phyloP scores from a whole-genome alignment of 345 rosid genomes.

The Trapa bicornis region DNA sequence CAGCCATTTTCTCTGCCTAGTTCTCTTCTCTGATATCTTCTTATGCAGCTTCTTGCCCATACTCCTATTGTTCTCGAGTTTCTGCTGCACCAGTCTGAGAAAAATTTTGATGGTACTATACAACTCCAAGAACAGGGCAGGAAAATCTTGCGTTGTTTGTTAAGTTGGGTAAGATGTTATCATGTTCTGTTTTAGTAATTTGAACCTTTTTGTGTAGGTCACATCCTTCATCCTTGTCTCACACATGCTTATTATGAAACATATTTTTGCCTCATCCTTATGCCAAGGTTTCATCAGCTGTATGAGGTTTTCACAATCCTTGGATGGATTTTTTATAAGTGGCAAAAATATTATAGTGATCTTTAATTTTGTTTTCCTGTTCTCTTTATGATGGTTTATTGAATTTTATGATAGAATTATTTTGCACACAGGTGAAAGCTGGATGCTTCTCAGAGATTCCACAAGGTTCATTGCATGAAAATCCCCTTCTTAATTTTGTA shows the following conservation, averaged over 20 bases:
- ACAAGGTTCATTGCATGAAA: conserved; percentile 50
- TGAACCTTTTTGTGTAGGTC: not conserved
- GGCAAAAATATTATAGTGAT: not conserved
- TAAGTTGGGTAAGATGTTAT: conserved; percentile 81
- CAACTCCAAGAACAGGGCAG: conserved; percentile 54
- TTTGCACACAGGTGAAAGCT: conserved; percentile 58
- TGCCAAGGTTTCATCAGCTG: not conserved
- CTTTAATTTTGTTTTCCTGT: not conserved
- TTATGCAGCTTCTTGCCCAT: conserved; percentile 62
- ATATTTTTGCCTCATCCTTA: not conserved
- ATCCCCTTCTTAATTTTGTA: conserved; percentile 75
- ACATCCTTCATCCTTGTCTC: not conserved
- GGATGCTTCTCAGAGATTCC: conserved; percentile 94
- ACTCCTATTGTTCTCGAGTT: conserved; percentile 79
- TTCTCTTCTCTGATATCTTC: not conserved
- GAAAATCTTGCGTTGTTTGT: conserved; percentile 76
- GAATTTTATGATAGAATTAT: conserved; percentile 9
- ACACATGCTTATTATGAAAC: not conserved
- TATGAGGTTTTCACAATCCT: not conserved
- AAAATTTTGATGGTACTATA: conserved; percentile 28
- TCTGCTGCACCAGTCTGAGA: conserved; percentile 76
- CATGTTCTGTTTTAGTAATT: not conserved
- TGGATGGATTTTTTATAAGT: not conserved
- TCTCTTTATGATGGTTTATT: conserved; percentile 2
- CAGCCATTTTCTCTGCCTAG: conserved; percentile 6